Evolutionary conservation across 1,139 yeast species (phyloP).

Genomic region (Blastobotrys apis): DNA sequence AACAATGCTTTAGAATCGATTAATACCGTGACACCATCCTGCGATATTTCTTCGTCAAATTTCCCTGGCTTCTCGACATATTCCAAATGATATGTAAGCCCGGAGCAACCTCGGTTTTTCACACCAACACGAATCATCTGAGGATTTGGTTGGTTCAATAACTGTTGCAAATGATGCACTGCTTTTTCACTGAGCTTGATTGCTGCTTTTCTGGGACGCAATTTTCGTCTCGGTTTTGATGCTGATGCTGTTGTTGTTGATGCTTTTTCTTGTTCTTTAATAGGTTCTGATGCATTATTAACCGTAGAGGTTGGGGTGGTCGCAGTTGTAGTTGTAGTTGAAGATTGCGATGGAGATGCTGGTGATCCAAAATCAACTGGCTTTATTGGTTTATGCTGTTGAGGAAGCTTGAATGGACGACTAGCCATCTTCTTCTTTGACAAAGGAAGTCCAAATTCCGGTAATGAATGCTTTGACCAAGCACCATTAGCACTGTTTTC

Average conservation of each 20-base stretch:
- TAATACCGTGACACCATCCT: constrained; percentile 87
- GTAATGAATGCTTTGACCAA: constrained; percentile 13
- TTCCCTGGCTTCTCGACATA: constrained; percentile 87
- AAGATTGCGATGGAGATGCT: constrained; percentile 5
- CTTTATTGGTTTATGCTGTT: constrained; percentile 1
- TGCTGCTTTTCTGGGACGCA: constrained; percentile 84
- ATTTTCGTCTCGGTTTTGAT: constrained; percentile 47
- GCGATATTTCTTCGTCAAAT: constrained; percentile 82
- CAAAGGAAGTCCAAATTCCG: background rate
- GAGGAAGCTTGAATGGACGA: constrained; percentile 9
- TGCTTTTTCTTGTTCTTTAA: no score
- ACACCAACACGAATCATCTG: constrained; percentile 89
- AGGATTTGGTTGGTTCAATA: constrained; percentile 78
- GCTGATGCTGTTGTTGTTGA: constrained; percentile 12
- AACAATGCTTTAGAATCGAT: constrained; percentile 94
- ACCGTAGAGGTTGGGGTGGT: background rate
- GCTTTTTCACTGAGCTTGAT: constrained; percentile 76
- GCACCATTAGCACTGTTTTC: background rate
- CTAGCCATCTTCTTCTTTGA: constrained; percentile 3
- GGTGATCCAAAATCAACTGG: background rate
- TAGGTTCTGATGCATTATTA: no score
- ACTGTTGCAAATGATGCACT: constrained; percentile 57
- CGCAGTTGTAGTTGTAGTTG: background rate
- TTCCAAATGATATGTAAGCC: constrained; percentile 84
- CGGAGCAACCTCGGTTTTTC: constrained; percentile 95